A percentile compares a stretch with the other conserved stretches of the same genome.
These are phyloP conservation scores for Mucuna pruriens DNA, from an alignment of 306 rosid genomes.

Conservation along the genomic window DNA sequence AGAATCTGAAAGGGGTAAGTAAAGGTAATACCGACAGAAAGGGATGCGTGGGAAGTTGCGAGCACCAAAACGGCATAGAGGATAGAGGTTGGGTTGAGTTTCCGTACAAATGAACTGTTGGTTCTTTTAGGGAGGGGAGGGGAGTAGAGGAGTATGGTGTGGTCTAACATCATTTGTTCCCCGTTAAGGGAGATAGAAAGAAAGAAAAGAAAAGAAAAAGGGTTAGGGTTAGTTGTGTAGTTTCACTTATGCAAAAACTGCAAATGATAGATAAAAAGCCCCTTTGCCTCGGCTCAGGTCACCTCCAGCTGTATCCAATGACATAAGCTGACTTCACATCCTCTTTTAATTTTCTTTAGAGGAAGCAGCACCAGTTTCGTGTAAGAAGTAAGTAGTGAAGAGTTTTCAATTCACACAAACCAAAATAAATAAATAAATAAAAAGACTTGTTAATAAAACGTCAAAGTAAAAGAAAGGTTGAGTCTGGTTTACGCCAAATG, in stretches of 20 bases:
- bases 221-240: conserved; percentile 29
- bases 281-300: conserved; percentile 24
- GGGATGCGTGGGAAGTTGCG: background rate
- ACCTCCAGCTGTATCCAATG: conserved; percentile 37
- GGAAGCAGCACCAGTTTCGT: background rate
- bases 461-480: conserved; percentile 61
- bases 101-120: background rate
- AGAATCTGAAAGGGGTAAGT: background rate
- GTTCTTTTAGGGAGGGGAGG: conserved; percentile 4
- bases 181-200: background rate
- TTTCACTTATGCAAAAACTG: conserved; percentile 19
- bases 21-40: background rate
- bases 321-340: conserved; percentile 36
- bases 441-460: conserved; percentile 43
- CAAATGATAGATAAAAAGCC: background rate
- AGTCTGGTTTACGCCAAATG: conserved; percentile 89
- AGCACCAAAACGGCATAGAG: background rate
- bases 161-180: conserved; percentile 10
- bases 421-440: background rate
- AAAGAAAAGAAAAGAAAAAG: too few relatives aligned
- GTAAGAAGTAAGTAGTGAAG: background rate
- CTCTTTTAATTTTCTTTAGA: too few relatives aligned
- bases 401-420: background rate
- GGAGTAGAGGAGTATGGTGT: too few relatives aligned
- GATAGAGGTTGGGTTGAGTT: background rate